Percentiles rank a stretch among this genome's conserved stretches.
Evolutionary conservation across 176 grass and related monocot genomes (phyloP).

Genomic region (Poa pratensis): DNA sequence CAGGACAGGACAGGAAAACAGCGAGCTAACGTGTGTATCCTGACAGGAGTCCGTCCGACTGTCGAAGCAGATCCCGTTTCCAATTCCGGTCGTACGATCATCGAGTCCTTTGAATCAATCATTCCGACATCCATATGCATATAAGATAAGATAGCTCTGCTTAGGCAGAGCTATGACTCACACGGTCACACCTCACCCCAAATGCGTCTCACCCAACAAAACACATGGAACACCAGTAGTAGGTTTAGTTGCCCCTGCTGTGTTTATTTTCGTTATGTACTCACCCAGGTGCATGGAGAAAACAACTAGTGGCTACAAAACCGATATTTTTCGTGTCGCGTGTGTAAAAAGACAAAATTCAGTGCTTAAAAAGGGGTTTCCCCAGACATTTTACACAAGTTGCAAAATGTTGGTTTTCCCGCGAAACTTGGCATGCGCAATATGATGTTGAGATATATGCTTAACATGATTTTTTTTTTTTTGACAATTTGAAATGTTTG

Average conservation of each 20-base stretch:
- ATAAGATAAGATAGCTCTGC: neutral
- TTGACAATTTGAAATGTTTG: too few relatives aligned
- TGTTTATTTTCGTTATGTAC: neutral
- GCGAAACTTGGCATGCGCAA: too few relatives aligned
- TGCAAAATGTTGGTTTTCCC: too few relatives aligned
- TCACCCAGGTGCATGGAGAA: neutral
- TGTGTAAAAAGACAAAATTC: too few relatives aligned
- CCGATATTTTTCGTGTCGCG: too few relatives aligned
- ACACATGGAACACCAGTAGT: neutral
- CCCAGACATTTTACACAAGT: too few relatives aligned
- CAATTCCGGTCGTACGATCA: neutral
- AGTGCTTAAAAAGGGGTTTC: too few relatives aligned
- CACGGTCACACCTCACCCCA: neutral
- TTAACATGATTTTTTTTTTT: too few relatives aligned
- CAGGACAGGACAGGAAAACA: neutral
- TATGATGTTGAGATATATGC: too few relatives aligned
- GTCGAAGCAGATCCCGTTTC: neutral
- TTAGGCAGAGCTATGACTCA: neutral
- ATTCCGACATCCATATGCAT: neutral
- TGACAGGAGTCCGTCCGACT: slow-evolving; percentile 22
- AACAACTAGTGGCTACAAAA: neutral
- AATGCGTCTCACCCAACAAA: neutral
- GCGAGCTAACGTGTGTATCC: neutral
- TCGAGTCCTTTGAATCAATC: neutral
- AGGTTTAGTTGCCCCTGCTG: neutral